phyloP scores from a whole-genome alignment of 2,329 filamentous ascomycete genomes.

The Tolypocladium pustulatum region DNA sequence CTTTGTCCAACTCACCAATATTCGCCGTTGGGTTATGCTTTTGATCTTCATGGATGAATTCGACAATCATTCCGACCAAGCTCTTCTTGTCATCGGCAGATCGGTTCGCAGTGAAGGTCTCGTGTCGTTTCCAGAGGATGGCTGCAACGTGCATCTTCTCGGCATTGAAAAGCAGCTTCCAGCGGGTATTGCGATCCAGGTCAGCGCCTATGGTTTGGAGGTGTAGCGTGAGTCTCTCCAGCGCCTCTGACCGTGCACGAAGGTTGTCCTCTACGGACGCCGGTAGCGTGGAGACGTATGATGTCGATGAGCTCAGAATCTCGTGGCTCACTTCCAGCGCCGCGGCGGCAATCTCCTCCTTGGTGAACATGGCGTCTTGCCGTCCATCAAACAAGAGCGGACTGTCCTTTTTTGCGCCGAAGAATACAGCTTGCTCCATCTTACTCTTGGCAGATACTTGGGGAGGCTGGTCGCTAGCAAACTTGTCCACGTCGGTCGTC shows the following conservation, averaged over 20 bases:
- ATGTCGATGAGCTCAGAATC: slow-evolving; percentile 67
- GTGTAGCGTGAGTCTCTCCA: slow-evolving; percentile 65
- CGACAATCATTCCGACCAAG: slow-evolving; percentile 63
- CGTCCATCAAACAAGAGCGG: slow-evolving; percentile 75
- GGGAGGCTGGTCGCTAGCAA: slow-evolving; percentile 46
- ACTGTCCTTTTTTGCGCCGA: slow-evolving; percentile 69
- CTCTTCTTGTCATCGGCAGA: slow-evolving; percentile 54
- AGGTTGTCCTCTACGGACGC: slow-evolving; percentile 77
- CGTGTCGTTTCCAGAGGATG: slow-evolving; percentile 72
- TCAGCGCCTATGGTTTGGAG: slow-evolving; percentile 55
- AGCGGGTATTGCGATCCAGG: slow-evolving; percentile 59
- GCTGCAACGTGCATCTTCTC: slow-evolving; percentile 80
- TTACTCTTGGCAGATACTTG: slow-evolving; percentile 75
- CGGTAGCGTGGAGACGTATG: slow-evolving; percentile 61
- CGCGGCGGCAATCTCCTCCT: slow-evolving; percentile 63
- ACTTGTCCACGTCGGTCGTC: slow-evolving; percentile 47
- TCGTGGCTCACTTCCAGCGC: slow-evolving; percentile 71
- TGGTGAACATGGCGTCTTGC: slow-evolving; percentile 54
- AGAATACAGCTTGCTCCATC: slow-evolving; percentile 91
- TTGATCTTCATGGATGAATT: slow-evolving; percentile 65
- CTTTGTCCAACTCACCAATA: slow-evolving; percentile 62
- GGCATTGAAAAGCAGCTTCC: slow-evolving; percentile 77
- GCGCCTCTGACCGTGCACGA: slow-evolving; percentile 57
- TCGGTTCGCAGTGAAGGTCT: slow-evolving; percentile 52
- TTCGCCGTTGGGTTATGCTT: slow-evolving; percentile 57